A percentile compares a stretch with the other conserved stretches of the same genome.
Conservation (phyloP, 768 basidiomycete genomes). For the Auriculariales sp. region DNA sequence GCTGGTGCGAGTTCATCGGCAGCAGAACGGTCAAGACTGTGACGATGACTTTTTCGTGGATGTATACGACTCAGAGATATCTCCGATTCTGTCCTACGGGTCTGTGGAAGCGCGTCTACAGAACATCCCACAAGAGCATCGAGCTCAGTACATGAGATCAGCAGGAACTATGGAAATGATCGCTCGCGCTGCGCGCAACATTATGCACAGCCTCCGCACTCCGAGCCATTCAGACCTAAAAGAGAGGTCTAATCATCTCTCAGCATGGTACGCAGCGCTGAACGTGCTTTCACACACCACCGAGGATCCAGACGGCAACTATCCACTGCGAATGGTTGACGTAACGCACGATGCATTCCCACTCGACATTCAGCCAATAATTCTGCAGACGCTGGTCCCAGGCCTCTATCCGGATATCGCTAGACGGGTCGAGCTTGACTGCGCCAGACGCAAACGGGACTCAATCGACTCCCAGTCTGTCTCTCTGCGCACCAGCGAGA, state of each 20-base stretch:
- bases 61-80: constrained; percentile 16
- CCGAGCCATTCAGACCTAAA: too few species aligned
- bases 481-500: background rate
- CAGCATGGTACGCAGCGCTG: background rate
- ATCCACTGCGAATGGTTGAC: background rate
- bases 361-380: background rate
- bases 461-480: background rate
- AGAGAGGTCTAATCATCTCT: background rate
- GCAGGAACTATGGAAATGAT: background rate
- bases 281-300: background rate
- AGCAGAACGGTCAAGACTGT: constrained; percentile 15
- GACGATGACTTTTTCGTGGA: constrained; percentile 30
- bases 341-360: background rate
- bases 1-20: constrained; percentile 29
- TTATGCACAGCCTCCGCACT: background rate
- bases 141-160: background rate
- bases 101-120: too few species aligned
- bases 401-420: background rate
- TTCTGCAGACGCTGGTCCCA: background rate
- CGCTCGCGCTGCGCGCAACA: background rate
- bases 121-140: background rate
- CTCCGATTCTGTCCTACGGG: constrained; percentile 8
- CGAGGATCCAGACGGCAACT: background rate
- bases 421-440: background rate
- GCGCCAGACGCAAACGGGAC: background rate